A percentile compares a stretch with the other conserved stretches of the same genome.
Conservation (phyloP, 306 rosid species). For the Cercis canadensis region DNA sequence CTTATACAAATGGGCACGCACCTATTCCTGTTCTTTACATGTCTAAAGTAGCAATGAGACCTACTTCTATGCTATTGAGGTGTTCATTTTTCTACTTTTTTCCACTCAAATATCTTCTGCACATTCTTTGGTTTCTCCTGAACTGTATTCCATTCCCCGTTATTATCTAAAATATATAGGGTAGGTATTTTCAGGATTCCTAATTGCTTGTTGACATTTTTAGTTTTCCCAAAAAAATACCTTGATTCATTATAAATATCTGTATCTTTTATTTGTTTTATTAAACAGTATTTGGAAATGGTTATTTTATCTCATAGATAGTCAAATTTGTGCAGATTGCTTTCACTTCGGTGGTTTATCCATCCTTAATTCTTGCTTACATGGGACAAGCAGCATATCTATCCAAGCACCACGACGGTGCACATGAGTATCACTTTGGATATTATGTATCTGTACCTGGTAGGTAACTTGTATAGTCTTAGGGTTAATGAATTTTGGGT, state of each 20-base stretch:
- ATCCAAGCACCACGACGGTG: slow-evolving; percentile 53
- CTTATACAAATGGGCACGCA: not conserved
- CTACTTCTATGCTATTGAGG: no score
- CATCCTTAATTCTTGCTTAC: slow-evolving; percentile 75
- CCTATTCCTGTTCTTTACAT: no score
- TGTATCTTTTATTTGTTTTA: not conserved
- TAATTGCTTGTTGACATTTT: not conserved
- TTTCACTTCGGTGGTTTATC: slow-evolving; percentile 80
- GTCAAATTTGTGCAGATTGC: slow-evolving; percentile 68
- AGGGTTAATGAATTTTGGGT: slow-evolving; percentile 15
- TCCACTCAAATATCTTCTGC: not conserved
- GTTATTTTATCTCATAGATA: slow-evolving; percentile 20
- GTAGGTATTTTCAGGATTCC: not conserved
- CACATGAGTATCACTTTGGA: slow-evolving; percentile 46
- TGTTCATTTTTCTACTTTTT: not conserved
- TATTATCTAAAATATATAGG: not conserved
- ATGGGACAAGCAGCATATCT: slow-evolving; percentile 96
- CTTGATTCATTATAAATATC: not conserved
- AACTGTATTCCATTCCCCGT: not conserved
- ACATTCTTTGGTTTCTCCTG: not conserved
- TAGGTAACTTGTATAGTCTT: slow-evolving; percentile 39
- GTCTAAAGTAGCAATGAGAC: no score
- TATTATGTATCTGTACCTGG: slow-evolving; percentile 88
- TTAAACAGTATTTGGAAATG: not conserved
- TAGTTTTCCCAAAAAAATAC: not conserved